Base-by-base conservation (phyloP, 2,329 filamentous ascomycete species). In the Neopestalotiopsis sp. region DNA sequence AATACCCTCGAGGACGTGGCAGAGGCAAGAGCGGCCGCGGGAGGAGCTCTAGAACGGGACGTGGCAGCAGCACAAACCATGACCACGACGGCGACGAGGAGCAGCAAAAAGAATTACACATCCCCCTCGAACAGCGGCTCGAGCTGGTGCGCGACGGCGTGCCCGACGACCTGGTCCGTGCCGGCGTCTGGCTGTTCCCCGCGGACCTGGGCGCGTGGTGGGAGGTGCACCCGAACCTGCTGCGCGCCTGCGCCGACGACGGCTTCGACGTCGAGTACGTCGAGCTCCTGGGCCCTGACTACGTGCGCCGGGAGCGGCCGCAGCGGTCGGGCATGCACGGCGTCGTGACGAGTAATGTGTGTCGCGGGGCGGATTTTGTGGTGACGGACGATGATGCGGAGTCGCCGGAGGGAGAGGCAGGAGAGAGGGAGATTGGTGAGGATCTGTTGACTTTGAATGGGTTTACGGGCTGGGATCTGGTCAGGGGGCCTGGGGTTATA, bases 271-370 rank as follows among this genome's bases (percentile, higher is more conserved):
- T 69, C 40, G 64, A 61, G 34, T 66, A 66, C 6, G 57, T 66
- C 2, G 67, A 60, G 24, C 67, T 64, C 5, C 30, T 62, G 7
- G 67, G 65, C 17, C 58, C 67, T 0, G 66, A 67, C 59, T 67
- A 67, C 45, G 66, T 67, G 10, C 12, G 24, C 12, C 12, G 17
- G n/a, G 7, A 24, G 0, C 12, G 17, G 40, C 66, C 66, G 66
- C 66, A 64, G 59, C 38, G 59, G 9, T 61, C 45, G 1, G 66
- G 59, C 4, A 38, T 34, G 28, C 45, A 67, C 20, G 66, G 66
- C 13, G 66, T 67, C 28, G 66, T 67, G 17, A 67, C 66, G 59
- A 61, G 56, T 7, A 63, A 67, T 4, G 61, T 67, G 10, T 67
- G 66, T 42, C 66, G 66, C 17, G 12, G 30, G 58, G 66, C 66